Conservation (phyloP, 306 rosid species). For the Vigna radiata region DNA sequence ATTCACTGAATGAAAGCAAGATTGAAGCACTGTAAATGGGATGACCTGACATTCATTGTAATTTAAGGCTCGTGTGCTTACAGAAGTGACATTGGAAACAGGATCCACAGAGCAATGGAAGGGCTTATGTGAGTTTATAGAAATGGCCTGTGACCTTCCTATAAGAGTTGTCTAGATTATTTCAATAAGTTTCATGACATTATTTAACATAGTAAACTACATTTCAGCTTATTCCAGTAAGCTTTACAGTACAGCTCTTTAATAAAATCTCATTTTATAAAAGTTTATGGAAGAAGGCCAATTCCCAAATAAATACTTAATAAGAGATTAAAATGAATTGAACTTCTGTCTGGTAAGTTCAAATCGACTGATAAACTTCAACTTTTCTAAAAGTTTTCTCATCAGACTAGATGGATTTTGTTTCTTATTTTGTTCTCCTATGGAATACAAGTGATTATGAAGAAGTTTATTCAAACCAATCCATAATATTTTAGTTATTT, state of each 20-base stretch:
- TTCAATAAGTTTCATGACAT: background rate
- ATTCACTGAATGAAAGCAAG: background rate
- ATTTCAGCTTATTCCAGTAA: background rate
- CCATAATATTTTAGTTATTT: background rate
- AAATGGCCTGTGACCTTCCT: background rate
- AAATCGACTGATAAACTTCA: background rate
- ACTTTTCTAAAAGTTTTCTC: background rate
- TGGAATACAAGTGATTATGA: background rate
- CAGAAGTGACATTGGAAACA: background rate
- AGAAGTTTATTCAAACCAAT: background rate
- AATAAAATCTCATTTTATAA: background rate
- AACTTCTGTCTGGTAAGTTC: background rate
- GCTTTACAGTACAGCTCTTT: background rate
- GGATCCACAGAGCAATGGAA: background rate
- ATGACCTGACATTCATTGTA: background rate
- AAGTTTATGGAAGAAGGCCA: background rate
- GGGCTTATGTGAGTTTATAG: background rate
- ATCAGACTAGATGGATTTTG: background rate
- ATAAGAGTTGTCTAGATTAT: background rate
- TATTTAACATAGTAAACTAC: background rate
- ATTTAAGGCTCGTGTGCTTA: constrained; percentile 6
- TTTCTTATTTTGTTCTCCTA: background rate
- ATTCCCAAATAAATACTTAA: background rate
- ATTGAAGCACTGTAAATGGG: constrained; percentile 16
- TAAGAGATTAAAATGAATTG: background rate